Base-by-base conservation (phyloP, 768 basidiomycete genomes). In the Pleurotus pulmonarius region DNA sequence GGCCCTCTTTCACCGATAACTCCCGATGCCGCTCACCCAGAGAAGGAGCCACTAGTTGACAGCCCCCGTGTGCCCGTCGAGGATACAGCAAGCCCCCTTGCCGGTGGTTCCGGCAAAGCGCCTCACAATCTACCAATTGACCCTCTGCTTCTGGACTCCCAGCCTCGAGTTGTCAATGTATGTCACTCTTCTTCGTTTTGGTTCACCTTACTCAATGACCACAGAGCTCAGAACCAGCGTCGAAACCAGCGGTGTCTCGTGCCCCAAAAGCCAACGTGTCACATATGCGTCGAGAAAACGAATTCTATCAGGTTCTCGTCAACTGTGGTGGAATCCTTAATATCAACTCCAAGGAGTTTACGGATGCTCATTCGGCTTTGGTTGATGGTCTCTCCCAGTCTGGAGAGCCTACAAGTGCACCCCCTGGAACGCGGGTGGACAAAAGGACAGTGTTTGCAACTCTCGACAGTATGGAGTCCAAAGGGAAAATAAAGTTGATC, bases 211-310 rank as follows among this genome's bases (percentile, higher is more conserved):
- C 29, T 34, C 29, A 34, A 34, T 34, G 29, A 34, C 29, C 29
- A 34, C 29, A 34, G 29, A 8, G 0, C 11, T 34, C 29, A 34
- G 29, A 34, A 34, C 29, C 9, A 11, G 29, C 9, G 29, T 34
- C 4, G 29, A 34, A 34, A 34, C 1, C 29, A 34, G 8, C 29
- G 29, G 29, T 3, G 29, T 9, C 20, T 24, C 26, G 48, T 43
- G 25, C 24, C 5, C 18, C 54, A 25, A 81, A 78, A 59, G 74
- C 83, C 47, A 94, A 93, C 60, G 82, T 94, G 22, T 90, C 92
- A 13, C 79, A 87, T 56, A 73, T 91, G 41, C 83, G 90, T 3
- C 83, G 92, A 18, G 90, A 94, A 72, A 90, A 88, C 58, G 92
- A 94, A 67, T 67, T 94, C 47, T 65, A 85, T 55, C 83, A 81